These are phyloP conservation scores for Epichloe scottii DNA, from an alignment of 2,329 filamentous ascomycete genomes.

Conservation along the genomic window DNA sequence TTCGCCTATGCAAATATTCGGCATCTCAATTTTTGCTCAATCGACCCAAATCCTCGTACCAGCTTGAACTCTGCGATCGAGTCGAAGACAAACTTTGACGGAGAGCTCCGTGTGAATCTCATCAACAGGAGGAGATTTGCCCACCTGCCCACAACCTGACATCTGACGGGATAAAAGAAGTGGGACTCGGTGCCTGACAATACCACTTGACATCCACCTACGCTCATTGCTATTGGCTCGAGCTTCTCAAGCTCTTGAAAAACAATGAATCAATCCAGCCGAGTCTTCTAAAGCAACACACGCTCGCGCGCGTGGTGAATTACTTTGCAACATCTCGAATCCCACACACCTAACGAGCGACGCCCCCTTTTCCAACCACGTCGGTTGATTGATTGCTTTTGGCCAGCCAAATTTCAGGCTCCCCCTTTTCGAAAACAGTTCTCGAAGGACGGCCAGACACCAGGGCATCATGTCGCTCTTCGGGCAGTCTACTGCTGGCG, in stretches of 20 bases:
- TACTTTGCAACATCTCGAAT: neutral
- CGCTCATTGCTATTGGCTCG: constrained; percentile 18
- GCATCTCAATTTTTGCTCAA: no score
- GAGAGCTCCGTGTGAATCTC: no score
- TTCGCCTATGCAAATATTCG: no score
- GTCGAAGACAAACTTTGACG: no score
- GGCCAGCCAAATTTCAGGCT: no score
- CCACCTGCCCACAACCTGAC: no score
- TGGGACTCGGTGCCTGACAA: neutral
- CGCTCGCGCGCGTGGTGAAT: neutral
- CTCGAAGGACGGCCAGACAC: neutral
- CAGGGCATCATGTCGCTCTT: constrained; percentile 22
- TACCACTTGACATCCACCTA: neutral
- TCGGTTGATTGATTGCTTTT: neutral
- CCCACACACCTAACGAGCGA: neutral
- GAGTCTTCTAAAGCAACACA: neutral
- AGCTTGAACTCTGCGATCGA: no score
- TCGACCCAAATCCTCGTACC: no score
- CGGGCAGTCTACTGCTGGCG: constrained; percentile 16
- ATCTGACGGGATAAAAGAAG: neutral
- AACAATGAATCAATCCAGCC: neutral
- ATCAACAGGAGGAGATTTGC: no score
- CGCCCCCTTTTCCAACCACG: no score
- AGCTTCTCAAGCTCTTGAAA: constrained; percentile 15
- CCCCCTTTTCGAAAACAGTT: neutral